Evolutionary conservation across 208 protist genomes (phyloP).

Genomic region (Tritrichomonas musculus): DNA sequence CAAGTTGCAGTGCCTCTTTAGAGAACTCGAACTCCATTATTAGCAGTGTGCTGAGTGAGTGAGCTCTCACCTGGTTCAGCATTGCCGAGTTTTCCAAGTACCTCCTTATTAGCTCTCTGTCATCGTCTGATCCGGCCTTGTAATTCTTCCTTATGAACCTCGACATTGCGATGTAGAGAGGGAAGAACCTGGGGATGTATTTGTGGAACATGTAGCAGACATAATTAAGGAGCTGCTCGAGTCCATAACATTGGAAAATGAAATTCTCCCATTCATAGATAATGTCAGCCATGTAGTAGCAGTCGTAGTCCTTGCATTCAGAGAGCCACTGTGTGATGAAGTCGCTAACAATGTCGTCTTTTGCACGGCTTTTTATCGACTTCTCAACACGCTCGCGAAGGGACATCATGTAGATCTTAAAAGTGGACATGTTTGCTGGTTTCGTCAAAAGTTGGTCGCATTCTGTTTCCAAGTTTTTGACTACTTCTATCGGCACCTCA

Average conservation of each 20-base stretch:
- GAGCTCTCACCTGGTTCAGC: background rate
- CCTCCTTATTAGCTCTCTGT: background rate
- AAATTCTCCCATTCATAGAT: background rate
- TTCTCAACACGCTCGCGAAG: no score
- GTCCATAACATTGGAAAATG: background rate
- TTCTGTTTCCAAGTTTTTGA: no score
- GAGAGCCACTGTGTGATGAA: background rate
- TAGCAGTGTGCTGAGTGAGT: no score
- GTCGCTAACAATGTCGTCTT: background rate
- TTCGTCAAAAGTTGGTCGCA: no score
- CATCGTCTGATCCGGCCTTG: background rate
- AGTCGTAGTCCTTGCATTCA: background rate
- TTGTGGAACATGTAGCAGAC: background rate
- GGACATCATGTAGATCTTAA: no score
- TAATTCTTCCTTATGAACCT: background rate
- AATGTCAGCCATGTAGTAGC: background rate
- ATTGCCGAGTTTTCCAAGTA: background rate
- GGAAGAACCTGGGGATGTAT: background rate
- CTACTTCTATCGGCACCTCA: no score
- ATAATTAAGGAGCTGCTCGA: background rate
- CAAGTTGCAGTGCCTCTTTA: background rate
- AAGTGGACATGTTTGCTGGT: no score
- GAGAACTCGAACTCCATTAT: no score
- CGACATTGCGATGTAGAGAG: background rate
- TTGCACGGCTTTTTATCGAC: no score